Evolutionary conservation across 805 yeast genomes (phyloP).

Genomic region (Sungouiozyma intestinalis): DNA sequence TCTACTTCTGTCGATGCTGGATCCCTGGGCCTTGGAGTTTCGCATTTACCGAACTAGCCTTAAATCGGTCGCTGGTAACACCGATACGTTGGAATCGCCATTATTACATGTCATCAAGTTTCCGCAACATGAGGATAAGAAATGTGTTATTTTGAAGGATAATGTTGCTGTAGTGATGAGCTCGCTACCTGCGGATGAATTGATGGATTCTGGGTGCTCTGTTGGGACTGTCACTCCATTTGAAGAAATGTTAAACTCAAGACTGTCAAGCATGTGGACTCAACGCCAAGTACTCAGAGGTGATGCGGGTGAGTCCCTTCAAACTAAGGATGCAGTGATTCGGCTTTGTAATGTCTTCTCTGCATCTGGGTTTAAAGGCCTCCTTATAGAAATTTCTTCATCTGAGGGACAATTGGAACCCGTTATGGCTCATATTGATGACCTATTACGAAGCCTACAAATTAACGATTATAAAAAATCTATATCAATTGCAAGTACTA

Average conservation of each 20-base stretch:
- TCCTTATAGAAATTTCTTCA: constrained; percentile 18
- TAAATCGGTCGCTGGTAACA: constrained; percentile 5
- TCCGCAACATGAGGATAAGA: constrained; percentile 16
- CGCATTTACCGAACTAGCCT: constrained; percentile 21
- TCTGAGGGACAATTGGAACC: constrained; percentile 7
- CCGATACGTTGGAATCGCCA: constrained; percentile 9
- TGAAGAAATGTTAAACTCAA: constrained; percentile 16
- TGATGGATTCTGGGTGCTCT: constrained; percentile 16
- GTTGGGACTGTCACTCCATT: constrained; percentile 19
- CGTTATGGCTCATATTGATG: constrained; percentile 11
- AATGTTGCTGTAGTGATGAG: constrained; percentile 19
- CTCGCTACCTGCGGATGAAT: constrained; percentile 8
- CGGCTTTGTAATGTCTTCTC: constrained; percentile 25
- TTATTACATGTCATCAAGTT: constrained; percentile 22
- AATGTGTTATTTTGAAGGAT: constrained; percentile 19
- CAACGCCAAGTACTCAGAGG: constrained; percentile 26
- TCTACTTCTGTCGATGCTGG: constrained; percentile 14
- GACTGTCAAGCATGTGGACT: constrained; percentile 26
- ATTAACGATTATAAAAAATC: constrained; percentile 16
- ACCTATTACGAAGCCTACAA: constrained; percentile 12
- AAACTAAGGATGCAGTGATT: constrained; percentile 13
- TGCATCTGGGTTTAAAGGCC: constrained; percentile 26
- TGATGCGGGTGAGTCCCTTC: constrained; percentile 25
- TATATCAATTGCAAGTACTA: constrained; percentile 7
- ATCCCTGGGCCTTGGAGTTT: constrained; percentile 26